Evolutionary conservation across 306 rosid genomes (phyloP), one percentile per base, ranked within the genome.

Genomic region (Boehmeria nivea): DNA sequence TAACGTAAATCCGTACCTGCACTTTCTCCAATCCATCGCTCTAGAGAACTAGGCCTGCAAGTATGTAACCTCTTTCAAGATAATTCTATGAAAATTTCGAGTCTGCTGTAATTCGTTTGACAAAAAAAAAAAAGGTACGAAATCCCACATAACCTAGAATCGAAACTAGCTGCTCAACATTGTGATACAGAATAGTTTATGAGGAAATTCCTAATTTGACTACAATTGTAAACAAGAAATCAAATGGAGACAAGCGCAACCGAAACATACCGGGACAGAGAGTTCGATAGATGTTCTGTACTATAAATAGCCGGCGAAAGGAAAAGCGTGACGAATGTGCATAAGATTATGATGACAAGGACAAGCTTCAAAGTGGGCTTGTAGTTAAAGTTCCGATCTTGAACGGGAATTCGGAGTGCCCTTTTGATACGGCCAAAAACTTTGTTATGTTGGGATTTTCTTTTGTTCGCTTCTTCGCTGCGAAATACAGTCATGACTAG

Each of bases 381-480:
- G 87, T 87, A 85, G 60, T 72, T 85, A 54, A 72, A 49, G 52
- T 27, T 69, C 65, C 78, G 60, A 47, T 71, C 81, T 24, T 69
- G 70, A 58, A 63, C 55, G 4, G 72, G 59, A 60, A 47, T 11
- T 6, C 6, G 69, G 42, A 78, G 48, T 43, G 70, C 84, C 78
- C 72, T 82, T 59, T 76, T 87, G 61, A 81, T 71, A 63, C 79
- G 90, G 74, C 68, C 80, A n/a, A 73, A 57, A 65, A 77, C 87
- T 75, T 69, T 86, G 68, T 60, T 80, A 78, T 73, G 84, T 60
- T 60, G 95, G 67, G 62, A 33, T 81, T 84, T 82, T 72, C 88
- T 79, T 76, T 79, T 83, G 75, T 64, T 76, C 21, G 71, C 23
- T 18, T 82, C 90, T 26, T 90, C 97, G 69, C 95, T 90, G 88